Base-by-base conservation (phyloP, 148 eudicot species). In the Fagopyrum tataricum region DNA sequence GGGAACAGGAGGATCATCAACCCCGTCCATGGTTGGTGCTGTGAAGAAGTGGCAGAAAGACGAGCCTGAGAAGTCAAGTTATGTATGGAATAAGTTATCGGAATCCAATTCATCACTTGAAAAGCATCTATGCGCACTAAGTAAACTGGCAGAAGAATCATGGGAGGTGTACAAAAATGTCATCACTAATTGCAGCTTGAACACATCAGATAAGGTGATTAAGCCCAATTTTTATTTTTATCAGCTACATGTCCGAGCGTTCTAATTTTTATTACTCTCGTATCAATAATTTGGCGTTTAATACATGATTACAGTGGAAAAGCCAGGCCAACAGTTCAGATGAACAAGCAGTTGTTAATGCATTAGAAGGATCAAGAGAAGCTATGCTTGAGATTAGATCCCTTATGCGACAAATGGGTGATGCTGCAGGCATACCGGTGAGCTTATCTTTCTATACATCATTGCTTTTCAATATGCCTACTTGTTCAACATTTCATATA, bases 21-120 rank as follows among this genome's bases (percentile, higher is more conserved):
- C 99, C 23, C 97, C 97, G 53, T 96, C 99, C 72, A 96, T 92
- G 99, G 97, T 96, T 44, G 99, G 99, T 69, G 94, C 99, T 75
- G 91, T 96, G 20, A 92, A 96, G 81, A 88, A 90, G 85, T 96
- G 99, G 99, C 92, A 96, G 85, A 96, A 88, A 69, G 83, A 93
- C 71, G 96, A 95, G 43, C 99, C 99, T 66, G 84, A 85, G 67
- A 86, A 77, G 77, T 87, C 97, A 49, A 77, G 72, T 55, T 78
- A 81, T 70, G 86, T 88, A 72, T 90, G 96, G 92, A 85, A 69
- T 79, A 87, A 87, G 75, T 87, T 96, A 75, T 87, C 96, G 51
- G 86, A 90, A 73, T 90, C 86, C 69, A 96, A 92, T 78, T 77
- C 85, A 48, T 68, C 80, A 58, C 94, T 96, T 72, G 97, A 96